phyloP scores from a whole-genome alignment of 2,329 filamentous ascomycete species.

The Neurospora sp. region DNA sequence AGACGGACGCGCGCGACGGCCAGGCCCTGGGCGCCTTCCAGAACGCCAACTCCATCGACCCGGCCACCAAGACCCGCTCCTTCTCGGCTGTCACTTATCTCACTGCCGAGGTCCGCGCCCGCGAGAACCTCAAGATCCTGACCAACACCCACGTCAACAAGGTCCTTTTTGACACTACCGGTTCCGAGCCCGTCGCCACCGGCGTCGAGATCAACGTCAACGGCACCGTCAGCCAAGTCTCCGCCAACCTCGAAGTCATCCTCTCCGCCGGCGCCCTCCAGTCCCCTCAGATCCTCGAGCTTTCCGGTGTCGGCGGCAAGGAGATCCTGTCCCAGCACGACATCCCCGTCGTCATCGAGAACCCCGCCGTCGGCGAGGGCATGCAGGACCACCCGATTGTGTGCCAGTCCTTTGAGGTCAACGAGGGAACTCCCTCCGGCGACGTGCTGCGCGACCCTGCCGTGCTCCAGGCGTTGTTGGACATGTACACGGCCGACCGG shows the following conservation, averaged over 20 bases:
- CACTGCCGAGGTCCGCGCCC: conserved; percentile 20
- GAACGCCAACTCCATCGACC: conserved; percentile 14
- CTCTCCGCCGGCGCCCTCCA: conserved; percentile 31
- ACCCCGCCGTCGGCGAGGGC: conserved; percentile 35
- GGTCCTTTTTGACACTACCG: conserved; percentile 20
- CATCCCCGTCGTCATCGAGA: conserved; percentile 29
- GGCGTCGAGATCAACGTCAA: conserved; percentile 24
- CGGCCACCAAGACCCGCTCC: conserved; percentile 15
- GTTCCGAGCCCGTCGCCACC: conserved; percentile 20
- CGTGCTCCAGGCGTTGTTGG: conserved; percentile 22
- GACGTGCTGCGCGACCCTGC: conserved; percentile 27
- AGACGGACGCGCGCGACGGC: conserved; percentile 22
- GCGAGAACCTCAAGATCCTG: conserved; percentile 26
- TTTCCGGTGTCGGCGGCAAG: conserved; percentile 28
- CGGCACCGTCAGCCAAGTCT: conserved; percentile 12
- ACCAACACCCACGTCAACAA: conserved; percentile 25
- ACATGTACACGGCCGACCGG: conserved; percentile 26
- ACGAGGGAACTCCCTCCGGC: conserved; percentile 27
- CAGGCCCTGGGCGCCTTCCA: conserved; percentile 13
- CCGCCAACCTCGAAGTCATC: conserved; percentile 27
- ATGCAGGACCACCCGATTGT: conserved; percentile 35
- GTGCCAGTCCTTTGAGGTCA: conserved; percentile 30
- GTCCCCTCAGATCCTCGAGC: conserved; percentile 26
- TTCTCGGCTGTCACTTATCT: conserved; percentile 27
- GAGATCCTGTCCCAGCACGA: conserved; percentile 30